Conservation (phyloP, 2,329 filamentous ascomycete species). For the Raffaelea ambrosiae region DNA sequence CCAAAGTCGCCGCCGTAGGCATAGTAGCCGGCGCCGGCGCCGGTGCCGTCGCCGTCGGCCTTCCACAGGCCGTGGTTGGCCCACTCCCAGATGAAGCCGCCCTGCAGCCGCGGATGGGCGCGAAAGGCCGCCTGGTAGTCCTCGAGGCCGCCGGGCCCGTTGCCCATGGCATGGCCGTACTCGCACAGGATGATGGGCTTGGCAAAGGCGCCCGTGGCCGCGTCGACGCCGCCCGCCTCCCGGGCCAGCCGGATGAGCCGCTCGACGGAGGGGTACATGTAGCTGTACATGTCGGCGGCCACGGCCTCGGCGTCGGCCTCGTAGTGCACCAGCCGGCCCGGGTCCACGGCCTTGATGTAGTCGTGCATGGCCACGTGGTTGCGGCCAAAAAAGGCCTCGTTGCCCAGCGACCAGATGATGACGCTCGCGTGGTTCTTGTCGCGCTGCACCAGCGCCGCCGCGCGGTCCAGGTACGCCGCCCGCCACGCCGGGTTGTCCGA, state of each 20-base stretch:
- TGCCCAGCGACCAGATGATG: slow-evolving; percentile 66
- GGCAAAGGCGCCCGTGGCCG: slow-evolving; percentile 31
- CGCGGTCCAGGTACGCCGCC: slow-evolving; percentile 59
- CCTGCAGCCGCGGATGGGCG: slow-evolving; percentile 51
- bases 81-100: slow-evolving; percentile 62
- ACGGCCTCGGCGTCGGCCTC: slow-evolving; percentile 54
- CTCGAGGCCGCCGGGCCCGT: slow-evolving; percentile 60
- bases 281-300: slow-evolving; percentile 56
- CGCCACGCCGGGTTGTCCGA: slow-evolving; percentile 54
- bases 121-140: slow-evolving; percentile 61
- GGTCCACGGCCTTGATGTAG: slow-evolving; percentile 49
- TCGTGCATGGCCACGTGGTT: slow-evolving; percentile 63
- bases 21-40: slow-evolving; percentile 31
- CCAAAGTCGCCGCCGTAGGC: slow-evolving; percentile 57
- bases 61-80: slow-evolving; percentile 51
- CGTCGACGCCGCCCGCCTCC: slow-evolving; percentile 29
- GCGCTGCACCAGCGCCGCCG: slow-evolving; percentile 53
- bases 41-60: slow-evolving; percentile 29
- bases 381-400: slow-evolving; percentile 63
- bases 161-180: slow-evolving; percentile 62
- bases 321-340: slow-evolving; percentile 54
- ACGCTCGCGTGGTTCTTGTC: slow-evolving; percentile 66
- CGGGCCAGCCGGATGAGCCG: slow-evolving; percentile 37
- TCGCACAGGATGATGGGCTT: slow-evolving; percentile 55
- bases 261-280: slow-evolving; percentile 55